Evolutionary conservation across 176 grass and related monocot genomes (phyloP).

Genomic region (Avena eriantha): DNA sequence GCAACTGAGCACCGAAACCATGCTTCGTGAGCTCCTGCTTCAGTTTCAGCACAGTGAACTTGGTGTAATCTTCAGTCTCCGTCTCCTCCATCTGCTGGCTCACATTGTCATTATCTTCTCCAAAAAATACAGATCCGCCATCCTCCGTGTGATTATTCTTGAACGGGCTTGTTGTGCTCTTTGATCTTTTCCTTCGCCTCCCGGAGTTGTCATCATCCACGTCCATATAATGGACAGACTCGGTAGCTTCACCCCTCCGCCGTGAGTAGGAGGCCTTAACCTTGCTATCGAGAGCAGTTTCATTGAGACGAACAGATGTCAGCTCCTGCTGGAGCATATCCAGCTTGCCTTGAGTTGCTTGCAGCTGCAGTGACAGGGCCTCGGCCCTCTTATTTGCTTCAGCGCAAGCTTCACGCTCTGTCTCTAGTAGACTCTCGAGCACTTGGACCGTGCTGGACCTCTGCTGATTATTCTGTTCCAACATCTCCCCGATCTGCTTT

Average conservation of each 20-base stretch:
- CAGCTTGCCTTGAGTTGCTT: constrained; percentile 89
- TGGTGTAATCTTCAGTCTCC: constrained; percentile 70
- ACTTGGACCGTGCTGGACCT: constrained; percentile 95
- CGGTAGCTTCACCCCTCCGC: constrained; percentile 79
- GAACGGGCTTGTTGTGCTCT: constrained; percentile 89
- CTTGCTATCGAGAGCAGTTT: constrained; percentile 62
- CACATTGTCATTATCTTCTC: constrained; percentile 54
- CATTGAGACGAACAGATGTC: constrained; percentile 75
- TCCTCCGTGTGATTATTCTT: constrained; percentile 71
- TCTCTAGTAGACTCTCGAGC: constrained; percentile 74
- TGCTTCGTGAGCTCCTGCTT: constrained; percentile 95
- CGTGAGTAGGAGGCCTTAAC: constrained; percentile 51
- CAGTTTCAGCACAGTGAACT: constrained; percentile 77
- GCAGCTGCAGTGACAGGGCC: constrained; percentile 82
- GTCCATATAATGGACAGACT: constrained; percentile 97
- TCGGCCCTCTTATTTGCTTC: constrained; percentile 92
- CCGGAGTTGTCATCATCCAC: constrained; percentile 62
- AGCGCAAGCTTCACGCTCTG: constrained; percentile 70
- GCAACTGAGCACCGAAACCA: constrained; percentile 82
- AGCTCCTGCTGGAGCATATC: constrained; percentile 96
- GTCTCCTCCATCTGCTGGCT: constrained; percentile 59
- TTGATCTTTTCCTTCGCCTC: constrained; percentile 78
- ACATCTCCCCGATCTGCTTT: constrained; percentile 88
- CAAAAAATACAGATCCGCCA: constrained; percentile 75
- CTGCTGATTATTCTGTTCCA: constrained; percentile 83